Evolutionary conservation across 2,329 filamentous ascomycete species (phyloP), one percentile per base, ranked within the genome.

Genomic region (Fusarium annulatum): DNA sequence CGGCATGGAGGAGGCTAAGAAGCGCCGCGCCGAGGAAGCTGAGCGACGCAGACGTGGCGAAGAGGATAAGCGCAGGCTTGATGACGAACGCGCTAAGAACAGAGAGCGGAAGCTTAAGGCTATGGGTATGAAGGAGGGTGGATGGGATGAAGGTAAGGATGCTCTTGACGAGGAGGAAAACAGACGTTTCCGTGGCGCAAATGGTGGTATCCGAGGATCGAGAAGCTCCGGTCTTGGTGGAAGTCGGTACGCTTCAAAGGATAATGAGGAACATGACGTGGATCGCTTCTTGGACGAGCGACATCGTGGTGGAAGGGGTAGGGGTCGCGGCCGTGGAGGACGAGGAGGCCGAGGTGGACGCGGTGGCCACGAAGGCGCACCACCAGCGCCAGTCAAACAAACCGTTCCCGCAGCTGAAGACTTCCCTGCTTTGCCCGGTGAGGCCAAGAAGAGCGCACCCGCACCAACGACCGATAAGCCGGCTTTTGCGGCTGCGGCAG

Each of bases 81-180:
- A 91, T 33, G 88, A 90, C 42, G 90, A 91, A 82, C 85, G 90
- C 18, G 88, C 86, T 30, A 86, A 85, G 73, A 91, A 91, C 76
- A 80, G 89, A 14, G 88, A 90, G 80, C 82, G 89, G 57, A 91
- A 91, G 78, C 83, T 91, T 26, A 88, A 88, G 73, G 89, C 89
- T 2, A 86, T 91, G 82, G 85, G 85, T 36, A 82, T 81, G 52
- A 88, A 86, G 78, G 85, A 88, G 43, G 85, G 84, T 36, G 86
- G 84, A 70, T 91, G 89, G 90, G 89, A 91, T 66, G 86, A 88
- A 76, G 89, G 88, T 45, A 91, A 90, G 80, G 82, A 85, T 46
- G 80, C 82, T 16, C 74, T 81, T 19, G 81, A 80, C 21, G 83
- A 84, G 45, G 84, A 86, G 65, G 83, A 86, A 41, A 77, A 78